Evolutionary conservation across 306 rosid species (phyloP).

Genomic region (Lupinus albus): DNA sequence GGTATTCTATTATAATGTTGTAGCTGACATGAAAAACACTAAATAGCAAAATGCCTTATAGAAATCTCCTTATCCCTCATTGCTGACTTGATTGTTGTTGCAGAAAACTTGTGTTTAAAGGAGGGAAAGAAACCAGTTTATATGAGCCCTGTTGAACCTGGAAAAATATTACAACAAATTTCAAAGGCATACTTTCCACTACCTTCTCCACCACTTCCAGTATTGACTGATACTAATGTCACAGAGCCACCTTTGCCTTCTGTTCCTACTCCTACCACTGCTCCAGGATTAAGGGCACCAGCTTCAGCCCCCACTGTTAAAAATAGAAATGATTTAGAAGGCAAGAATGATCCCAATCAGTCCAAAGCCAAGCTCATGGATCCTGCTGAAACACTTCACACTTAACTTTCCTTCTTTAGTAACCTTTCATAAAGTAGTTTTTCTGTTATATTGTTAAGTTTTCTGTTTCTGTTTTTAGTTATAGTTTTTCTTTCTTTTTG

Average conservation of each 20-base stretch:
- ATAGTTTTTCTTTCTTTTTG: no score
- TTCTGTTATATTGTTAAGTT: no score
- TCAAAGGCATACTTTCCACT: slow-evolving; percentile 45
- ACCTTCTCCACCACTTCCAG: slow-evolving; percentile 63
- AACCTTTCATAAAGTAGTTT: no score
- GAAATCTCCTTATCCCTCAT: not conserved
- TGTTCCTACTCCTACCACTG: slow-evolving; percentile 40
- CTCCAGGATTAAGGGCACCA: no score
- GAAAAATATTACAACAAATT: slow-evolving; percentile 45
- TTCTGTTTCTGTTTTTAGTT: no score
- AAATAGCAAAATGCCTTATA: not conserved
- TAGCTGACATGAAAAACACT: not conserved
- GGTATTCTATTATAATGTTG: not conserved
- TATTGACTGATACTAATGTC: slow-evolving; percentile 57
- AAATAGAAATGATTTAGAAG: no score
- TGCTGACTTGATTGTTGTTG: no score
- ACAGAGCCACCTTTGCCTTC: slow-evolving; percentile 75
- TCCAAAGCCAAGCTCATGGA: no score
- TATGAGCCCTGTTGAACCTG: slow-evolving; percentile 63
- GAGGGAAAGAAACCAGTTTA: slow-evolving; percentile 47
- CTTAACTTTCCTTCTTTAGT: no score
- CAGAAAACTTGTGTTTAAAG: slow-evolving; percentile 67
- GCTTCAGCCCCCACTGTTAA: no score
- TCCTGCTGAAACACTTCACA: no score
- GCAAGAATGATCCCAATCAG: no score